Base-by-base conservation (phyloP, 441 rosid genomes). In the Bocquillonia castaneifolia region DNA sequence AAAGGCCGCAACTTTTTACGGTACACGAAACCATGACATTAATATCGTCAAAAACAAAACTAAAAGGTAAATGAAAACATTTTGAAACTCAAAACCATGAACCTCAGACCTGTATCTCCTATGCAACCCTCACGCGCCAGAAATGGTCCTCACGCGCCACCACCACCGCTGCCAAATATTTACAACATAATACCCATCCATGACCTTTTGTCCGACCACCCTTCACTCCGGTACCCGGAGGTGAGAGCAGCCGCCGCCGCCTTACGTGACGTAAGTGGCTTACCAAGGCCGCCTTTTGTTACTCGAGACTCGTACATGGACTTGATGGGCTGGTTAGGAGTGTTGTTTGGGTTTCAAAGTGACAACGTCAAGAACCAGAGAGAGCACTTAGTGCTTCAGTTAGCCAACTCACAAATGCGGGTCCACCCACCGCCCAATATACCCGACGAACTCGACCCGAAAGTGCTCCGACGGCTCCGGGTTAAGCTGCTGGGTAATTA, bases 371-470 rank as follows among this genome's bases (percentile, higher is more conserved):
- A 88, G 63, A 93, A 91, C 78, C 96, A 93, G 78, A 68, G 96
- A 28, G 98, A 93, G 74, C 97, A 93, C 59, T 64, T 91, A 14
- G 96, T 93, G 36, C 94, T 89, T 53, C 97, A 93, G 74, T 78
- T 93, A 28, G 87, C 94, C 7, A 93, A 93, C 72, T 87, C 91
- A 26, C 98, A 93, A 84, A 93, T 93, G 98, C 93, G 96, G 40
- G 89, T 87, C 25, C 39, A 89, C 7, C 93, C 91, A 12, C 91
- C 91, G 8, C 94, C 97, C 15, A 73, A 77, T 44, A 81, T 83
- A 71, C 85, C 87, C 56, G 97, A 93, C 57, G 70, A 84, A 15
- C 97, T 93, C 36, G 94, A 93, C 63, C 68, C 86, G 26, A 3
- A 50, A 39, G 90, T 91, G 18, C 81, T 93, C 20, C 87, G 94